Conservation (phyloP, 192 early-diverging fungal species). For the Chytriomyces sp. region DNA sequence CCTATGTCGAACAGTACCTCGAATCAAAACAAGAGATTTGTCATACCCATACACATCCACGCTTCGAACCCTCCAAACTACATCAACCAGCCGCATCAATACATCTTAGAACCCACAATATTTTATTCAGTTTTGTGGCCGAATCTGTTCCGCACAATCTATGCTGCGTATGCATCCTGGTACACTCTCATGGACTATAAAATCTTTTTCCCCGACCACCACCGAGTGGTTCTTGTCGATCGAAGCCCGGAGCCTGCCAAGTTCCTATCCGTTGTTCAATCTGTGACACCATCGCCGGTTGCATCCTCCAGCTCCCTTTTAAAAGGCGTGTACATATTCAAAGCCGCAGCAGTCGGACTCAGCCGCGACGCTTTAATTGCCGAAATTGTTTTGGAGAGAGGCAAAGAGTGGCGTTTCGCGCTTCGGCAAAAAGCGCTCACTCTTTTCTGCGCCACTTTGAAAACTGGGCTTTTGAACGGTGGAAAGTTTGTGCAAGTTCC, state of each 20-base stretch:
- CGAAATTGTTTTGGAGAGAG: constrained; percentile 40
- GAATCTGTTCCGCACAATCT: constrained; percentile 48
- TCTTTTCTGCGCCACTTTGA: constrained; percentile 34
- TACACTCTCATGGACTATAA: constrained; percentile 49
- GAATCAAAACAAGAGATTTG: constrained; percentile 11
- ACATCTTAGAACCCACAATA: constrained; percentile 34
- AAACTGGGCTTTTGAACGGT: constrained; percentile 21
- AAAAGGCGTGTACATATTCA: constrained; percentile 23
- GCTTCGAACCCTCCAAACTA: background rate
- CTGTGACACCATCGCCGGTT: constrained; percentile 29
- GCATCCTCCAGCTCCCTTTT: background rate
- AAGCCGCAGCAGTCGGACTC: constrained; percentile 37
- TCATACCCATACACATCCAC: constrained; percentile 9
- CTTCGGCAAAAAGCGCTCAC: constrained; percentile 31
- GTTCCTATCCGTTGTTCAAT: constrained; percentile 37
- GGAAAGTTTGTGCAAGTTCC: constrained; percentile 7
- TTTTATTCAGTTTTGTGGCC: constrained; percentile 47
- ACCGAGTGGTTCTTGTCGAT: constrained; percentile 41
- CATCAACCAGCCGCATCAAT: background rate
- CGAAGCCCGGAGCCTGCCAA: constrained; percentile 16
- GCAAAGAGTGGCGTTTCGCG: constrained; percentile 29
- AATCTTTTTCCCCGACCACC: constrained; percentile 42
- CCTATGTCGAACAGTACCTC: background rate
- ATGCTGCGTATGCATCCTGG: constrained; percentile 47
- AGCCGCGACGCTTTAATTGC: constrained; percentile 40